phyloP scores from a whole-genome alignment of 2,329 filamentous ascomycete genomes.

The Didymella lethalis region DNA sequence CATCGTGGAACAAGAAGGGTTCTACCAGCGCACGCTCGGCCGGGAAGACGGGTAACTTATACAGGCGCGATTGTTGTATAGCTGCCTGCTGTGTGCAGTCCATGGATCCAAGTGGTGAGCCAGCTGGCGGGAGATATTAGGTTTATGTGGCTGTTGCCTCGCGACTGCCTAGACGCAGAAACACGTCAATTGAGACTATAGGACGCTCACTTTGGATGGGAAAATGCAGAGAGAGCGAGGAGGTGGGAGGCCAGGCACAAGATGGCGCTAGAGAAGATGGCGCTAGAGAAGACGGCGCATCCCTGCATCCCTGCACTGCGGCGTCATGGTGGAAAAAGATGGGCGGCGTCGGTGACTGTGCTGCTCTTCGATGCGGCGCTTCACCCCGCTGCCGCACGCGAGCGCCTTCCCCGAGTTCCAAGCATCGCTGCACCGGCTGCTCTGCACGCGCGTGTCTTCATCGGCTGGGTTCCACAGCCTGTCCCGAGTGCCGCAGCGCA shows the following conservation, averaged over 20 bases:
- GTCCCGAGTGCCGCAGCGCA: slow-evolving; percentile 41
- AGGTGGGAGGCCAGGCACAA: not conserved
- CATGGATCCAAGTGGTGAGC: not conserved
- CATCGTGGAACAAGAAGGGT: not conserved
- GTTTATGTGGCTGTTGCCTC: not conserved
- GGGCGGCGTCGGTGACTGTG: slow-evolving; percentile 24
- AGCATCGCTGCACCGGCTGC: slow-evolving; percentile 36
- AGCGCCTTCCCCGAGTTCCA: slow-evolving; percentile 38
- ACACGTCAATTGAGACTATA: not conserved
- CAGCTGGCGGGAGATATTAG: not conserved
- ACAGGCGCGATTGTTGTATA: not conserved
- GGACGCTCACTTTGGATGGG: not conserved
- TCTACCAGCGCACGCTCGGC: not conserved
- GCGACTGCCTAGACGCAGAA: not conserved
- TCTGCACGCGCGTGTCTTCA: slow-evolving; percentile 31
- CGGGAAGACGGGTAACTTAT: not conserved
- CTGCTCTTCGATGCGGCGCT: slow-evolving; percentile 37
- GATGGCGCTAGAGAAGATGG: not conserved
- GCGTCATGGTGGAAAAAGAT: slow-evolving; percentile 41
- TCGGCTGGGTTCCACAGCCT: slow-evolving; percentile 42
- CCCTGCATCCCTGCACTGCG: slow-evolving; percentile 30
- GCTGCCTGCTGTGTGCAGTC: not conserved
- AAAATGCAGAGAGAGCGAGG: not conserved
- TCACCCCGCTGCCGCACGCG: slow-evolving; percentile 33
- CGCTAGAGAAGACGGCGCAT: slow-evolving; percentile 22